phyloP scores from a whole-genome alignment of 2,329 filamentous ascomycete genomes.

The Aspergillus fischeri region DNA sequence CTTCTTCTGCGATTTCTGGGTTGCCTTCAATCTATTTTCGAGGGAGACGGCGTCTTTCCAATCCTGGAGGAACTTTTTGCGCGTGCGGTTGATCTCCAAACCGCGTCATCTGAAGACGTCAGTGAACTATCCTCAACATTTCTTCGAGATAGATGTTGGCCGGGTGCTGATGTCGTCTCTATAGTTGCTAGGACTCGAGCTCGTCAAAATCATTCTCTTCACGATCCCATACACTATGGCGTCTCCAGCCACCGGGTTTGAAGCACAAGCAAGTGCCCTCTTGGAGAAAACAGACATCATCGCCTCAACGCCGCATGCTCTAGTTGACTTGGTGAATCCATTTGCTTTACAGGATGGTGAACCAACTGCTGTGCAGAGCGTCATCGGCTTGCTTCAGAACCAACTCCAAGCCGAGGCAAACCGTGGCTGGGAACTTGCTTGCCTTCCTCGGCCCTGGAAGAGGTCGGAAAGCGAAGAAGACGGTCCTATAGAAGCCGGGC shows the following conservation, averaged over 20 bases:
- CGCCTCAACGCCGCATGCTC: slow-evolving; percentile 76
- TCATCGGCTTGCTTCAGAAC: slow-evolving; percentile 77
- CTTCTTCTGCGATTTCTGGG: slow-evolving; percentile 82
- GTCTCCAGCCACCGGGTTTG: slow-evolving; percentile 64
- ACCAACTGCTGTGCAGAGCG: slow-evolving; percentile 61
- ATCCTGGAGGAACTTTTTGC: slow-evolving; percentile 86
- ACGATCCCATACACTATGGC: slow-evolving; percentile 89
- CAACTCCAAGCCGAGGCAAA: slow-evolving; percentile 76
- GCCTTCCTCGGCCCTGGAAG: slow-evolving; percentile 56
- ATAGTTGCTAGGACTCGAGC: slow-evolving; percentile 66
- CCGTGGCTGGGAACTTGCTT: slow-evolving; percentile 69
- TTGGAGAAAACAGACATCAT: slow-evolving; percentile 95
- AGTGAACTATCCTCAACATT: slow-evolving; percentile 34
- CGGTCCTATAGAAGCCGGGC: slow-evolving; percentile 55
- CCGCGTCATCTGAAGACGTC: slow-evolving; percentile 87
- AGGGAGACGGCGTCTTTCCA: slow-evolving; percentile 80
- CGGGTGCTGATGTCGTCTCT: slow-evolving; percentile 15
- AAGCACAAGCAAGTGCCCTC: slow-evolving; percentile 69
- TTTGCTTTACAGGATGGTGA: slow-evolving; percentile 63
- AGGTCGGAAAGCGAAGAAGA: slow-evolving; percentile 41
- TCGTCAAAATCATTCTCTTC: slow-evolving; percentile 93
- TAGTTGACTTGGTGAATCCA: slow-evolving; percentile 82
- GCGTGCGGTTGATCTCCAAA: slow-evolving; percentile 88
- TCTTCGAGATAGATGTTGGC: background rate
- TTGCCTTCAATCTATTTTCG: slow-evolving; percentile 75